A percentile compares a stretch with the other conserved stretches of the same genome.
Conservation (phyloP, 495 filamentous ascomycete species). For the Trypethelium eluteriae region DNA sequence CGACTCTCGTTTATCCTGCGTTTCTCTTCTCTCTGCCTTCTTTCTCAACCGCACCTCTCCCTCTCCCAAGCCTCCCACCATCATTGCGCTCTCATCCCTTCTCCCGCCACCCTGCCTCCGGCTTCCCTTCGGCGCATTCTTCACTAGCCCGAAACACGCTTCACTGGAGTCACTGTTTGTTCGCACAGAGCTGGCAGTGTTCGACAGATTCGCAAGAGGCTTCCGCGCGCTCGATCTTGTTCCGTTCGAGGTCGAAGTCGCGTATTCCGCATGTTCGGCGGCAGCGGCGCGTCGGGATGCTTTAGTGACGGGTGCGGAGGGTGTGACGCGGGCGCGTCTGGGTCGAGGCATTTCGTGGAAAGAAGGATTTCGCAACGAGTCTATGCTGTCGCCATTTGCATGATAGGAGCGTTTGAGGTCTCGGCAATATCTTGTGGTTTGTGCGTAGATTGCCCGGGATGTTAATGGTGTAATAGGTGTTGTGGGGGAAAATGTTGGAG, state of each 20-base stretch:
- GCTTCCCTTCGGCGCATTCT: neutral
- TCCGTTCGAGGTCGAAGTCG: neutral
- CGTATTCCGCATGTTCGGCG: neutral
- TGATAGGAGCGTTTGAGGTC: neutral
- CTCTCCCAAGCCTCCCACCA: neutral
- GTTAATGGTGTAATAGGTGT: neutral
- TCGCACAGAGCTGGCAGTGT: neutral
- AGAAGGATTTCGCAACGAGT: neutral
- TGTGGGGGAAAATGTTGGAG: constrained; percentile 1
- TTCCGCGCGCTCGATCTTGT: neutral
- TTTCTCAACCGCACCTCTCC: neutral
- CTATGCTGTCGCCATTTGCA: neutral
- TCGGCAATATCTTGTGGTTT: neutral
- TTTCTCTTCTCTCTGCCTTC: neutral
- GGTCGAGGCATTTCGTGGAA: neutral
- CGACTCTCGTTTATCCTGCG: neutral
- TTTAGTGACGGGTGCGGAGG: neutral
- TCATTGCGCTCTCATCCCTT: neutral
- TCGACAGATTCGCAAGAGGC: neutral
- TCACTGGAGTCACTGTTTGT: neutral
- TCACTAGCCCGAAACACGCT: neutral
- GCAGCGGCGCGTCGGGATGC: constrained; percentile 7
- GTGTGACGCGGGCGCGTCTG: constrained; percentile 1
- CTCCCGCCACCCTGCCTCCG: neutral
- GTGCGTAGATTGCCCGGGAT: neutral